A percentile compares a stretch with the other conserved stretches of the same genome.
phyloP scores from a whole-genome alignment of 208 protist genomes.

The Wallacemonas collosoma region DNA sequence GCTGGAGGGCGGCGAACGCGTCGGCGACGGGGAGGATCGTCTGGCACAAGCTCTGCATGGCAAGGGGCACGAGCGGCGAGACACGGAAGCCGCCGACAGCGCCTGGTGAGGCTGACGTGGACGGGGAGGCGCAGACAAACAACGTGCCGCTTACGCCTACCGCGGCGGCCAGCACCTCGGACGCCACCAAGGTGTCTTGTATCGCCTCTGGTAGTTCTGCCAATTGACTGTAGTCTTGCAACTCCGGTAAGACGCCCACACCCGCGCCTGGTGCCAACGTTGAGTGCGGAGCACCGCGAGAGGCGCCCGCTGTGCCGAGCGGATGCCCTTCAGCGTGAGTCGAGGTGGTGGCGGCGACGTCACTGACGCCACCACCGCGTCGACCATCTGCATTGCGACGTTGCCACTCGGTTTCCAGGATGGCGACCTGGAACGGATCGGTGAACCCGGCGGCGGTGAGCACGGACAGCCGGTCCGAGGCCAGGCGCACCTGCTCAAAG shows the following conservation, averaged over 20 bases:
- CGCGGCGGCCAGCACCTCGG: slow-evolving; percentile 65
- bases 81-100: slow-evolving; percentile 50
- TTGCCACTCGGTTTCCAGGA: slow-evolving; percentile 87
- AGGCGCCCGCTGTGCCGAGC: too few species aligned
- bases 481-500: slow-evolving; percentile 78
- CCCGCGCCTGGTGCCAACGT: not conserved
- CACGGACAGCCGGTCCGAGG: slow-evolving; percentile 65
- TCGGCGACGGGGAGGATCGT: slow-evolving; percentile 78
- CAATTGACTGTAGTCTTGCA: slow-evolving; percentile 46
- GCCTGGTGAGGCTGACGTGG: not conserved
- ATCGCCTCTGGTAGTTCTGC: slow-evolving; percentile 72
- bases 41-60: slow-evolving; percentile 73
- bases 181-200: slow-evolving; percentile 71
- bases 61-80: slow-evolving; percentile 48
- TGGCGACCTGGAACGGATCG: slow-evolving; percentile 74
- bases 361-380: too few species aligned
- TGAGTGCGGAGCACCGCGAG: too few species aligned
- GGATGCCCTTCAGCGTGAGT: too few species aligned
- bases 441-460: slow-evolving; percentile 72
- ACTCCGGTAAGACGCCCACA: not conserved
- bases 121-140: slow-evolving; percentile 23
- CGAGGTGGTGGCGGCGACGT: too few species aligned
- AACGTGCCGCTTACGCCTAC: slow-evolving; percentile 62
- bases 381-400: slow-evolving; percentile 16
- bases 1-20: slow-evolving; percentile 69